Conservation (phyloP, 345 rosid genomes). For the Syzygium aromaticum region DNA sequence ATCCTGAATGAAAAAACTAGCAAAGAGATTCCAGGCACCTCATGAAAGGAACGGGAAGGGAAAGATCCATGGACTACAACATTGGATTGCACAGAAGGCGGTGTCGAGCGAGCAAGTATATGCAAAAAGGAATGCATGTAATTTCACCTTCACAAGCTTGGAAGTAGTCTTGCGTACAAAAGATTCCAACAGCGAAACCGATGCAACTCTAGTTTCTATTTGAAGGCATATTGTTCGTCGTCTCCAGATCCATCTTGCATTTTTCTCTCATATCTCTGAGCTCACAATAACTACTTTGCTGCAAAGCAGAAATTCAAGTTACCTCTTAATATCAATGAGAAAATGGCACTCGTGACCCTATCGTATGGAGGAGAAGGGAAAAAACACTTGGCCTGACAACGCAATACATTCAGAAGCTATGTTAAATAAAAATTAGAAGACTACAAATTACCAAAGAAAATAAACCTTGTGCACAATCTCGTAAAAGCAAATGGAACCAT, state of each 20-base stretch:
- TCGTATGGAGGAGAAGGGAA: not conserved
- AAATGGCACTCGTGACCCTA: not conserved
- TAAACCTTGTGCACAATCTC: not conserved
- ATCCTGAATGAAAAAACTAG: not conserved
- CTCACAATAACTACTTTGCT: conserved; percentile 44
- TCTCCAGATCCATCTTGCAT: conserved; percentile 67
- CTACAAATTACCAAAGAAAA: not conserved
- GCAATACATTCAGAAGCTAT: not conserved
- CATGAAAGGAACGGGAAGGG: not conserved
- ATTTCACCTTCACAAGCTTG: conserved; percentile 2
- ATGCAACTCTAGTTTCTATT: conserved; percentile 15
- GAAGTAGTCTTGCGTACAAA: not conserved
- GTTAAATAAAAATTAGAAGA: not conserved
- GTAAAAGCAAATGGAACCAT: not conserved
- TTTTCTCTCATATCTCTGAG: conserved; percentile 63
- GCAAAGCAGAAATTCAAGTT: conserved; percentile 11
- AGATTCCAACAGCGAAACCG: not conserved
- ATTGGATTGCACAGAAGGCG: not conserved
- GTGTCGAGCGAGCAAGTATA: not conserved
- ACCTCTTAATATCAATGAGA: not conserved
- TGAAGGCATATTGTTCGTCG: conserved; percentile 31
- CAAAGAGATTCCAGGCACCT: not conserved
- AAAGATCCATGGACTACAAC: not conserved
- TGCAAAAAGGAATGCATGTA: not conserved
- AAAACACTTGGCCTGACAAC: not conserved